Conservation (phyloP, 306 rosid genomes). For the Sicyos edulis region DNA sequence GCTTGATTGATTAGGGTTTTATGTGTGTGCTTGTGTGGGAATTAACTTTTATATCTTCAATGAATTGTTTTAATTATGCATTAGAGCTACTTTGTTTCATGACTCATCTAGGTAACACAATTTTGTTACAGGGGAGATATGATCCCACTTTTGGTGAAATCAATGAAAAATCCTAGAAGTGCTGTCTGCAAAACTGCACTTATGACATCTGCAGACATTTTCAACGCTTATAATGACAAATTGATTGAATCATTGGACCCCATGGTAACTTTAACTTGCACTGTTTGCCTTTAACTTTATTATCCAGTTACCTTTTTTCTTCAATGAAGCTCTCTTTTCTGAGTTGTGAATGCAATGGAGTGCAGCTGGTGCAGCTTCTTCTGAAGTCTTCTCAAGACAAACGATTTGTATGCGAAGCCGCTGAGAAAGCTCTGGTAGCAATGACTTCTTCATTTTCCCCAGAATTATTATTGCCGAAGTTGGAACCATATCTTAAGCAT, state of each 20-base stretch:
- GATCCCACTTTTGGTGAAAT: constrained; percentile 58
- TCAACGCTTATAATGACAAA: constrained; percentile 62
- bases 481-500: constrained; percentile 82
- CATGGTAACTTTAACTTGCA: constrained; percentile 46
- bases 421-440: constrained; percentile 77
- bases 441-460: constrained; percentile 86
- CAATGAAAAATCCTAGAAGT: constrained; percentile 90
- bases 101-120: background rate
- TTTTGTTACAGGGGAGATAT: constrained; percentile 64
- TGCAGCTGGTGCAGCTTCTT: constrained; percentile 91
- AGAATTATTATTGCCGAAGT: constrained; percentile 59
- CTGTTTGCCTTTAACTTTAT: constrained; percentile 12
- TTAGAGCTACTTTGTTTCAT: constrained; percentile 13
- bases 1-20: constrained; percentile 1
- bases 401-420: constrained; percentile 96
- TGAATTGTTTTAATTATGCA: background rate
- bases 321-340: constrained; percentile 15
- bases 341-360: constrained; percentile 18
- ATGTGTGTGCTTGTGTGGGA: background rate
- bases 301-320: constrained; percentile 16
- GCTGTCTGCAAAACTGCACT: constrained; percentile 97
- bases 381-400: constrained; percentile 98
- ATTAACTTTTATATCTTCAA: background rate
- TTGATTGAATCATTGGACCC: constrained; percentile 81
- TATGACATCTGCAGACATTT: constrained; percentile 93